A percentile compares a stretch with the other conserved stretches of the same genome.
phyloP scores from a whole-genome alignment of 371 early-diverging fungal genomes.

The Conidiobolus incongruus region DNA sequence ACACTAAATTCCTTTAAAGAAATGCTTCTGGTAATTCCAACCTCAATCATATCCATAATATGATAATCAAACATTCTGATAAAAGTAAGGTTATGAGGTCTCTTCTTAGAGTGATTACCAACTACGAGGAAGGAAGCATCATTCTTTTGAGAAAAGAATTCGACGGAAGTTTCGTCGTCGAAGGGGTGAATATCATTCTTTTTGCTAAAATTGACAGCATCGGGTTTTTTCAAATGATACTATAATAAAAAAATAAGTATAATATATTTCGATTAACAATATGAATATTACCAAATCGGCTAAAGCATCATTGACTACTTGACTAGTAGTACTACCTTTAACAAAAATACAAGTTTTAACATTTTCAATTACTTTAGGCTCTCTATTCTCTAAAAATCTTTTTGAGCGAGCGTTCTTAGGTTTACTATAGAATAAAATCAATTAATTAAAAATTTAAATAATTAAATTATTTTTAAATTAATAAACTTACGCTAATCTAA shows the following conservation, averaged over 20 bases:
- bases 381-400: slow-evolving; percentile 66
- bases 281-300: slow-evolving; percentile 51
- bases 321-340: slow-evolving; percentile 68
- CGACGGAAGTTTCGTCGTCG: slow-evolving; percentile 73
- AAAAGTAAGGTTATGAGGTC: slow-evolving; percentile 82
- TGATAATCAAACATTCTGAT: slow-evolving; percentile 80
- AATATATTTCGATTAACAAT: not conserved
- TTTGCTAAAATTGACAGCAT: slow-evolving; percentile 69
- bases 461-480: too few relatives aligned
- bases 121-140: slow-evolving; percentile 76
- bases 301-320: slow-evolving; percentile 58
- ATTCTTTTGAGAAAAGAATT: slow-evolving; percentile 86
- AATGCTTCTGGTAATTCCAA: slow-evolving; percentile 47
- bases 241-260: slow-evolving; percentile 10
- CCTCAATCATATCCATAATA: slow-evolving; percentile 86
- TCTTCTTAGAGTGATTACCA: slow-evolving; percentile 85
- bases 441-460: too few relatives aligned
- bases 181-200: slow-evolving; percentile 93
- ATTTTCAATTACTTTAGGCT: slow-evolving; percentile 77
- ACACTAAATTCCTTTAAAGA: slow-evolving; percentile 51
- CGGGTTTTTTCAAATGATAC: slow-evolving; percentile 78
- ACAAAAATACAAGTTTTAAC: slow-evolving; percentile 75
- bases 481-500: too few relatives aligned
- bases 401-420: slow-evolving; percentile 65
- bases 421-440: slow-evolving; percentile 18